A percentile compares a stretch with the other conserved stretches of the same genome.
These are phyloP conservation scores for Podila minutissima DNA, from an alignment of 192 early-diverging fungal genomes.

Conservation along the genomic window DNA sequence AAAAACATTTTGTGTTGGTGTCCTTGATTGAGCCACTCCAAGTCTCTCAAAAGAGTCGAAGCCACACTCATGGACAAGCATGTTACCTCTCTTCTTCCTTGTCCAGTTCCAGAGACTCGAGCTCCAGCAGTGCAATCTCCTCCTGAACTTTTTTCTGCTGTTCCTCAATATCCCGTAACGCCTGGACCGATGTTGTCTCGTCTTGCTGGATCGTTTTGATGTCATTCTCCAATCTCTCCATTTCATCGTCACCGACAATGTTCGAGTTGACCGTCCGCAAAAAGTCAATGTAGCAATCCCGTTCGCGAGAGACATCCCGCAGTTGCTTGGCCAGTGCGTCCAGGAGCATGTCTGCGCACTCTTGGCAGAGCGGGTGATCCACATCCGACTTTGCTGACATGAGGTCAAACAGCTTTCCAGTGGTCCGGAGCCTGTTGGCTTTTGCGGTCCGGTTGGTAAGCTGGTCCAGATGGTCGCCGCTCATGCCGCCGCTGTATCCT, in stretches of 20 bases:
- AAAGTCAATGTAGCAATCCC: slow-evolving; percentile 81
- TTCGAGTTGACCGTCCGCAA: slow-evolving; percentile 66
- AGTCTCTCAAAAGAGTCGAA: background rate
- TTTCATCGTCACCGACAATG: slow-evolving; percentile 57
- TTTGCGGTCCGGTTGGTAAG: slow-evolving; percentile 18
- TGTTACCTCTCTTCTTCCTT: slow-evolving; percentile 67
- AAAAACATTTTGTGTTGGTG: too few species aligned
- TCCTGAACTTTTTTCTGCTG: slow-evolving; percentile 55
- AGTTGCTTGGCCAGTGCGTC: slow-evolving; percentile 76
- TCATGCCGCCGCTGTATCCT: slow-evolving; percentile 5
- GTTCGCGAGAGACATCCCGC: slow-evolving; percentile 73
- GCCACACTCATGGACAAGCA: too few species aligned
- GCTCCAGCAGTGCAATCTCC: slow-evolving; percentile 60
- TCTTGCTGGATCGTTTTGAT: slow-evolving; percentile 55
- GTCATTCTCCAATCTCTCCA: slow-evolving; percentile 62
- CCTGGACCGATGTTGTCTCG: slow-evolving; percentile 55
- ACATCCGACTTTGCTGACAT: slow-evolving; percentile 79
- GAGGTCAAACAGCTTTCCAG: slow-evolving; percentile 79
- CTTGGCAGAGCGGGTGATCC: slow-evolving; percentile 89
- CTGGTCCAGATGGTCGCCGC: slow-evolving; percentile 11
- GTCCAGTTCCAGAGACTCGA: slow-evolving; percentile 62
- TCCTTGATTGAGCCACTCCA: too few species aligned
- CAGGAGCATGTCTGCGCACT: slow-evolving; percentile 86
- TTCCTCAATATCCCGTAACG: slow-evolving; percentile 59
- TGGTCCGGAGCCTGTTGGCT: slow-evolving; percentile 66